Percentiles rank a stretch among this genome's conserved stretches.
Evolutionary conservation across 2,329 filamentous ascomycete species (phyloP).

Genomic region (Geosmithia morbida): DNA sequence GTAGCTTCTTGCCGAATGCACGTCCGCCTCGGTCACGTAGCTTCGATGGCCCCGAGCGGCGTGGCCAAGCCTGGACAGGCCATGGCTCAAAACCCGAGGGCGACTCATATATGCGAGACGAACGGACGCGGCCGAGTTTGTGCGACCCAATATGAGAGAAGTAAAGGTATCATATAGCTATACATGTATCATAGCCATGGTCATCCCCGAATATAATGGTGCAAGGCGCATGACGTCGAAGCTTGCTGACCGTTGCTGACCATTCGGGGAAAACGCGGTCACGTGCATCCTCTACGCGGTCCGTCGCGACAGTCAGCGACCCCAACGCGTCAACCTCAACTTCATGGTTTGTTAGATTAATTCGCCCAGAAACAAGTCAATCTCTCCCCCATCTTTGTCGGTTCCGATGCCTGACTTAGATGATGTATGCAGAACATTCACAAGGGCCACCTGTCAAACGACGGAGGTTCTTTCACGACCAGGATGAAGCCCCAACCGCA

Average conservation of each 20-base stretch:
- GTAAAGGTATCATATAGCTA: background rate
- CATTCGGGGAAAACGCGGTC: slow-evolving; percentile 1
- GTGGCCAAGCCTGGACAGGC: slow-evolving; percentile 20
- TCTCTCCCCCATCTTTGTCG: background rate
- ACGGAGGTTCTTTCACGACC: slow-evolving; percentile 21
- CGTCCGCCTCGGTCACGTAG: slow-evolving; percentile 34
- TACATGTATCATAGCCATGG: background rate
- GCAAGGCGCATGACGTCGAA: background rate
- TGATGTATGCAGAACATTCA: slow-evolving; percentile 23
- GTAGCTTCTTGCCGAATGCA: slow-evolving; percentile 37
- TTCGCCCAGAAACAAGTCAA: background rate
- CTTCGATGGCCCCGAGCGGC: slow-evolving; percentile 17
- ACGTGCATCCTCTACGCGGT: slow-evolving; percentile 17
- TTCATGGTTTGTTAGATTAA: background rate
- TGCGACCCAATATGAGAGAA: background rate
- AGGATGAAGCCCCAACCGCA: slow-evolving; percentile 13
- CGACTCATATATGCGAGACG: slow-evolving; percentile 20
- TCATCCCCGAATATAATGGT: background rate
- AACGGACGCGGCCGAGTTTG: background rate
- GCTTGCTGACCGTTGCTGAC: background rate
- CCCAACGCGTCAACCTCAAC: slow-evolving; percentile 21
- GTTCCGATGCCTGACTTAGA: slow-evolving; percentile 5
- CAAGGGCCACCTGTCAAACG: slow-evolving; percentile 30
- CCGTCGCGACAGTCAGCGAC: slow-evolving; percentile 13
- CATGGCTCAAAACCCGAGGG: slow-evolving; percentile 18